Conservation (phyloP, 192 early-diverging fungal genomes). For the Rhizoclosmatium globosum region DNA sequence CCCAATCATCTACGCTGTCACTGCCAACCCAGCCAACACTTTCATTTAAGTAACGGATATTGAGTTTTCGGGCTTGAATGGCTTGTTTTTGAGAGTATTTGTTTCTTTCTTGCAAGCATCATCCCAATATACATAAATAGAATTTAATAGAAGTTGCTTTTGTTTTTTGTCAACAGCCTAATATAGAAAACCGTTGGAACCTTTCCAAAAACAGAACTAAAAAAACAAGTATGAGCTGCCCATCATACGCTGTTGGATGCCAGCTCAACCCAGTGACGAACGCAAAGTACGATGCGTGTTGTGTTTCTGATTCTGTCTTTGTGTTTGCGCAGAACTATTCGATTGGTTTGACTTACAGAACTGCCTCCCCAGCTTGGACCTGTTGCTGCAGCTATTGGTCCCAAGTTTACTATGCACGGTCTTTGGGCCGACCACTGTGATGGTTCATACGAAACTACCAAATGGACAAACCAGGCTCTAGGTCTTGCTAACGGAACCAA, state of each 20-base stretch:
- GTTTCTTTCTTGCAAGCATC: too few relatives aligned
- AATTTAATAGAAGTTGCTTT: too few relatives aligned
- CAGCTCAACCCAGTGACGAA: conserved; percentile 8
- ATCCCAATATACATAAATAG: too few relatives aligned
- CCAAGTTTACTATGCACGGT: conserved; percentile 74
- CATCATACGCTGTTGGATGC: conserved; percentile 1
- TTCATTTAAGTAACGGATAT: too few relatives aligned
- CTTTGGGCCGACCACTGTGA: conserved; percentile 78
- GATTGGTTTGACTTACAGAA: conserved; percentile 43
- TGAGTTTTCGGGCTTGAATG: too few relatives aligned
- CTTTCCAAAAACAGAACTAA: too few relatives aligned
- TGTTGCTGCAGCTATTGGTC: conserved; percentile 6
- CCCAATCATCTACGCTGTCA: not conserved
- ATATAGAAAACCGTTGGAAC: too few relatives aligned
- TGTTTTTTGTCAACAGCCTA: too few relatives aligned
- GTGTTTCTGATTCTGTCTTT: conserved; percentile 62
- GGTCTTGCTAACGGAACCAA: too few relatives aligned
- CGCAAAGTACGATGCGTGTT: conserved; percentile 51
- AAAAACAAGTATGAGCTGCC: too few relatives aligned
- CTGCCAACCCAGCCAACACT: not conserved
- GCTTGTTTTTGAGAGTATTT: too few relatives aligned
- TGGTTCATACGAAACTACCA: conserved; percentile 48
- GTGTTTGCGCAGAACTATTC: conserved; percentile 70
- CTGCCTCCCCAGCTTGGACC: conserved; percentile 2
- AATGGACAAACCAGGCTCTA: not conserved